These are phyloP conservation scores for Botrytis medusae DNA, from an alignment of 2,329 filamentous ascomycete genomes.

Conservation along the genomic window DNA sequence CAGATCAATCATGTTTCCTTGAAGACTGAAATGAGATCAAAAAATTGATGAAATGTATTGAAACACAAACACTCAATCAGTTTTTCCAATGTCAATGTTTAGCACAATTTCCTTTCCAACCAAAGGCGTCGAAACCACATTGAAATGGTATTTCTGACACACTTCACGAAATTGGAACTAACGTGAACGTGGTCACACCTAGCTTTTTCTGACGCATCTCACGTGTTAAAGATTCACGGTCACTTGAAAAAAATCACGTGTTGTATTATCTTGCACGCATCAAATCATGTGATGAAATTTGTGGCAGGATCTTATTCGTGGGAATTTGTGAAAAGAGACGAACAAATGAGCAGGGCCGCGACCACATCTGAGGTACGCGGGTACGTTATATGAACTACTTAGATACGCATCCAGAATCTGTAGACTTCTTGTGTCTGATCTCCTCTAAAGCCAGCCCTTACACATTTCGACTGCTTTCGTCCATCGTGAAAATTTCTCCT, in stretches of 20 bases:
- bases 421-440: background rate
- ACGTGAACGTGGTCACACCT: background rate
- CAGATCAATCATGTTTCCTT: too few relatives aligned
- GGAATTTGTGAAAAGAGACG: background rate
- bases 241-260: background rate
- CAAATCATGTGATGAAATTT: slow-evolving; percentile 3
- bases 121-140: too few relatives aligned
- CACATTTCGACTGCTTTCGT: slow-evolving; percentile 58
- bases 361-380: background rate
- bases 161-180: background rate
- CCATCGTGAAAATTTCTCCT: slow-evolving; percentile 52
- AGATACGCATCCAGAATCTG: background rate
- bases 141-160: too few relatives aligned
- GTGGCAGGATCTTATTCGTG: slow-evolving; percentile 7
- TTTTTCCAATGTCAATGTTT: too few relatives aligned
- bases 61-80: too few relatives aligned
- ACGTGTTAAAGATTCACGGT: background rate
- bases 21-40: too few relatives aligned
- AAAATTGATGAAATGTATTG: too few relatives aligned
- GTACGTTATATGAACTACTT: background rate
- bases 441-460: slow-evolving; percentile 29
- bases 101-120: too few relatives aligned
- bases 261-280: accelerated
- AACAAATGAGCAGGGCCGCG: background rate
- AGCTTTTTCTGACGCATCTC: background rate